Percentiles rank a stretch among this genome's conserved stretches.
These are phyloP conservation scores for Cyberlindnera bimundalis DNA, from an alignment of 805 yeast species.

Conservation along the genomic window DNA sequence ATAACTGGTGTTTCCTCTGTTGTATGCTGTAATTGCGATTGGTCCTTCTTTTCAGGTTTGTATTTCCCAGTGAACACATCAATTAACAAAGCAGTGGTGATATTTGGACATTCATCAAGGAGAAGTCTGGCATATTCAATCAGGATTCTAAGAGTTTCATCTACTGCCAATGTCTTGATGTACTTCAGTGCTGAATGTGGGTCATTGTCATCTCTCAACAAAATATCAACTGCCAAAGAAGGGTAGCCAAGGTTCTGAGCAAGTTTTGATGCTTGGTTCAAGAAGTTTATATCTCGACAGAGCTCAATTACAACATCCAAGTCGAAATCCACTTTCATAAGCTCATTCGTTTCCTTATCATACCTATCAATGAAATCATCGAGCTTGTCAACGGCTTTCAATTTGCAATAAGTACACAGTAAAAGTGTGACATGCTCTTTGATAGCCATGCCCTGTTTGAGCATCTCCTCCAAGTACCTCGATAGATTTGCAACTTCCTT, in stretches of 20 bases:
- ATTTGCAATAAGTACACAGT: constrained; percentile 74
- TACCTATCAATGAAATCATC: constrained; percentile 49
- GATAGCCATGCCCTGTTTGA: constrained; percentile 53
- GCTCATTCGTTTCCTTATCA: constrained; percentile 31
- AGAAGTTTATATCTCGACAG: constrained; percentile 70
- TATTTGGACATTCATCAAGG: constrained; percentile 67
- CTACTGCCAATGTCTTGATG: constrained; percentile 64
- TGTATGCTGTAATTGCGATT: constrained; percentile 18
- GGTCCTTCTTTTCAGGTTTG: constrained; percentile 36
- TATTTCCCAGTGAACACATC: constrained; percentile 88
- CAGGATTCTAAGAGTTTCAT: constrained; percentile 71
- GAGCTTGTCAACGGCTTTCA: constrained; percentile 58
- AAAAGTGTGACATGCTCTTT: constrained; percentile 80
- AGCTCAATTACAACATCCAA: constrained; percentile 62
- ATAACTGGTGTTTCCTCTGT: constrained; percentile 23
- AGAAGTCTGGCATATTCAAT: constrained; percentile 62
- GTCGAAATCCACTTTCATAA: constrained; percentile 51
- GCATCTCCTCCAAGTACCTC: constrained; percentile 57
- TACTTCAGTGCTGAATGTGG: constrained; percentile 59
- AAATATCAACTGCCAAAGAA: constrained; percentile 70
- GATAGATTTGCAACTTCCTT: constrained; percentile 65
- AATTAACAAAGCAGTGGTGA: constrained; percentile 77
- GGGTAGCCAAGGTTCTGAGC: constrained; percentile 74
- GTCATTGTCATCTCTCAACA: constrained; percentile 60
- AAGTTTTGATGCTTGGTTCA: constrained; percentile 60